These are phyloP conservation scores for Lactarius hengduanensis DNA, from an alignment of 768 basidiomycete species.

Conservation along the genomic window DNA sequence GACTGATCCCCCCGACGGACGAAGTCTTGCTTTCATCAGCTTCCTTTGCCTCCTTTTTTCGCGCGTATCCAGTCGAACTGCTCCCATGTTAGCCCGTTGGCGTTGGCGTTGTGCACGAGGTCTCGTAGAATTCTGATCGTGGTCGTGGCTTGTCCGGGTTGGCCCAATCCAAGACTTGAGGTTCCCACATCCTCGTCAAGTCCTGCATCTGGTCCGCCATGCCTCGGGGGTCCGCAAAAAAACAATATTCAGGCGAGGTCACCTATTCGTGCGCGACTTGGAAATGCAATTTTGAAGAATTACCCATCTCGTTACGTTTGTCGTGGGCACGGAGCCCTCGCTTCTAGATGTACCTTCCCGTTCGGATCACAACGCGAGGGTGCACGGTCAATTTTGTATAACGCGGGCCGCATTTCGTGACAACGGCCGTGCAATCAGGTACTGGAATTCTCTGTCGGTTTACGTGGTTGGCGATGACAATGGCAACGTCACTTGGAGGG, in stretches of 20 bases:
- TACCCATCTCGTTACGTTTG: conserved; percentile 7
- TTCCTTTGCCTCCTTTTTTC: conserved; percentile 27
- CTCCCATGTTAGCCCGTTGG: conserved; percentile 30
- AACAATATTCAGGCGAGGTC: conserved; percentile 10
- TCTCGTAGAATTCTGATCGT: conserved; percentile 29
- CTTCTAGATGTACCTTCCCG: conserved; percentile 16
- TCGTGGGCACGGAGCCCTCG: conserved; percentile 7
- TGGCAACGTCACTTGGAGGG: conserved; percentile 8
- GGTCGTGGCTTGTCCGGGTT: conserved; percentile 28
- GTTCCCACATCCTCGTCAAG: conserved; percentile 22
- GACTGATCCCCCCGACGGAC: conserved; percentile 27
- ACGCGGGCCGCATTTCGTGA: conserved; percentile 8
- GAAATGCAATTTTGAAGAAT: conserved; percentile 17
- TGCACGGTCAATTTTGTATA: conserved; percentile 18
- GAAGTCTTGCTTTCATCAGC: conserved; percentile 29
- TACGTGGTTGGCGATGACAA: conserved; percentile 17
- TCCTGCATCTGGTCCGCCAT: conserved; percentile 18
- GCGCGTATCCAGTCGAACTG: conserved; percentile 29
- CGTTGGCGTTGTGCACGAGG: conserved; percentile 30
- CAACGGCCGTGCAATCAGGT: conserved; percentile 7
- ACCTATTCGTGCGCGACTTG: conserved; percentile 13
- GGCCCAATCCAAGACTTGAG: conserved; percentile 26
- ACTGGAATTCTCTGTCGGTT: conserved; percentile 5
- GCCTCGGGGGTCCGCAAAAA: conserved; percentile 9
- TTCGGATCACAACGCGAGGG: conserved; percentile 16